Evolutionary conservation across 345 rosid genomes (phyloP).

Genomic region (Angophora floribunda): DNA sequence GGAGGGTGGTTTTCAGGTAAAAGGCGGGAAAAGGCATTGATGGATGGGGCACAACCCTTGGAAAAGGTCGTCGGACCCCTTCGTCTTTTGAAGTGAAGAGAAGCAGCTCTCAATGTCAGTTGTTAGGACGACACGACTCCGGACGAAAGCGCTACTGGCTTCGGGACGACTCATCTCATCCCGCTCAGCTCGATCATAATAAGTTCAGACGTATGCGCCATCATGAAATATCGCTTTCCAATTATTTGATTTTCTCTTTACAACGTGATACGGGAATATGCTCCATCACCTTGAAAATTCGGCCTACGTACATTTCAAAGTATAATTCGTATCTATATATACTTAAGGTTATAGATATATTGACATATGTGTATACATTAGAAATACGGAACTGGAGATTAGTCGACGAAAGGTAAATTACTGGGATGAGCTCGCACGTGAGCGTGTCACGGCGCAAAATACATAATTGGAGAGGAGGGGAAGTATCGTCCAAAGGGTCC

Average conservation of each 20-base stretch:
- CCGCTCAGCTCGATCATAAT: background rate
- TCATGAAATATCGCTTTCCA: background rate
- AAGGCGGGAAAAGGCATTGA: background rate
- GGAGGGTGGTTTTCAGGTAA: background rate
- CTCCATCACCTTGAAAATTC: background rate
- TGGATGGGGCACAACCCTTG: background rate
- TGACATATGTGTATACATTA: background rate
- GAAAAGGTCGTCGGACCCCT: background rate
- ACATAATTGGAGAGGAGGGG: background rate
- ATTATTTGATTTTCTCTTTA: background rate
- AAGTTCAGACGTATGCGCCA: background rate
- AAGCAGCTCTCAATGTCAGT: background rate
- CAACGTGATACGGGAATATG: background rate
- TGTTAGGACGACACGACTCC: background rate
- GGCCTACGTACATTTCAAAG: background rate
- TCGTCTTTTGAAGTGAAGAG: background rate
- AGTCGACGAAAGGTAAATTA: background rate
- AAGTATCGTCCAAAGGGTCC: background rate
- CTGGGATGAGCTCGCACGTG: background rate
- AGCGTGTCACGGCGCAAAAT: background rate
- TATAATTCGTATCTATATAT: background rate
- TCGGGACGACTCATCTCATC: background rate
- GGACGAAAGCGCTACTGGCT: background rate
- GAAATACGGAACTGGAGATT: background rate
- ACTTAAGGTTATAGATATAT: background rate